Evolutionary conservation across 2,329 filamentous ascomycete species (phyloP).

Genomic region (Ophiosphaerella korrae): DNA sequence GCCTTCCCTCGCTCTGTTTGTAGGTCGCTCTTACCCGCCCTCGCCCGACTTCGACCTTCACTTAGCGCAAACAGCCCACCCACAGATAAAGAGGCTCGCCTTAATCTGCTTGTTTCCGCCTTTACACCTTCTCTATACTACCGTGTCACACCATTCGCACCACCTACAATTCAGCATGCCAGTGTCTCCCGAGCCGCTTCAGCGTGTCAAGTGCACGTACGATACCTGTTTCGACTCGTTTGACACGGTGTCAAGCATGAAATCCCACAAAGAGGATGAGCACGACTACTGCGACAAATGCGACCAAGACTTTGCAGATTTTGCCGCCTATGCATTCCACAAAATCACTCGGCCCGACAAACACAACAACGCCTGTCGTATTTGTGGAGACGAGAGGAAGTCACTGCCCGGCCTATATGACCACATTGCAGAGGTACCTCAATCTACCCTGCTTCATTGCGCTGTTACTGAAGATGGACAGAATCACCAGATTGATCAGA

Average conservation of each 20-base stretch:
- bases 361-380: constrained; percentile 59
- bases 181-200: constrained; percentile 25
- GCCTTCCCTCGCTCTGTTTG: no score
- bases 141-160: no score
- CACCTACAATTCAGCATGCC: constrained; percentile 26
- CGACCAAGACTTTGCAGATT: constrained; percentile 52
- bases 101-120: no score
- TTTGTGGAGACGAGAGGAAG: constrained; percentile 63
- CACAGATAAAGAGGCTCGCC: no score
- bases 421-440: constrained; percentile 58
- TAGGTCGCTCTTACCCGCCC: no score
- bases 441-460: neutral
- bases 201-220: constrained; percentile 51
- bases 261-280: constrained; percentile 56
- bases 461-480: constrained; percentile 23
- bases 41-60: no score
- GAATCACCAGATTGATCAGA: constrained; percentile 57
- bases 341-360: constrained; percentile 46
- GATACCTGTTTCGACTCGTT: constrained; percentile 55
- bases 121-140: no score
- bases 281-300: constrained; percentile 56
- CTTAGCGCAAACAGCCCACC: no score
- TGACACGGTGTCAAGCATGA: constrained; percentile 52
- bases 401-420: constrained; percentile 56
- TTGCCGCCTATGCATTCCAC: constrained; percentile 54